Evolutionary conservation across 2,329 filamentous ascomycete genomes (phyloP), one percentile per base, ranked within the genome.

Genomic region (Paecilomyces niveus): DNA sequence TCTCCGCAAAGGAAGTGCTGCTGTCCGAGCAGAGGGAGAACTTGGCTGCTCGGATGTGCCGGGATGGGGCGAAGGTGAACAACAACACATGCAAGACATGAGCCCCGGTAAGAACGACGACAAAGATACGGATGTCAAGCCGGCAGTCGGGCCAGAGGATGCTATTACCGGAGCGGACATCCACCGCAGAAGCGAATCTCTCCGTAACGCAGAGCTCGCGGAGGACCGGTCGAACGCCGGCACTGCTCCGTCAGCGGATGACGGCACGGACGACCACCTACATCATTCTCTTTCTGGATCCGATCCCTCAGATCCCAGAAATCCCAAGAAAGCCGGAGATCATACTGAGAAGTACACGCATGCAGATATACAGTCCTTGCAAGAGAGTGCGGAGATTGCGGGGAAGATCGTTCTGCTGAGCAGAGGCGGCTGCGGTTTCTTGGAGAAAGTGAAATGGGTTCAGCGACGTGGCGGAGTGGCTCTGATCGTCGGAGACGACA

Each of bases 361-460:
- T 75, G 90, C 91, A 61, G 91, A 97, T 73, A 96, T 96, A 61
- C 90, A 96, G 72, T 93, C 89, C 1, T 80, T 96, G 61, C 92
- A 97, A 74, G 91, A 97, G 75, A 87, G 87, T 56, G 92, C 93
- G 22, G 93, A 97, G 72, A 97, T 99, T 63, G 83, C 87, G 32
- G 94, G 94, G 64, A 97, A 96, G 75, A 85, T 99, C 54, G 94
- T 96, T 1, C 79, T 99, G 56, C 80, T 99, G 58, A 95, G 90
- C 72, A 86, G 94, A 57, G 94, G 94, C 59, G 94, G 93, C 7
- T 99, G 94, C 73, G 94, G 94, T 4, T 99, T 99, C 72, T 76
- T 97, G 60, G 93, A 97, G 71, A 99, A 99, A 75, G 91, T 94
- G 63, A 93, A 95, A 78, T 99, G 94, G 94, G 91, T 89, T 11